A percentile compares a stretch with the other conserved stretches of the same genome.
Evolutionary conservation across 805 yeast species (phyloP).

Genomic region (Wickerhamiella kazuoi): DNA sequence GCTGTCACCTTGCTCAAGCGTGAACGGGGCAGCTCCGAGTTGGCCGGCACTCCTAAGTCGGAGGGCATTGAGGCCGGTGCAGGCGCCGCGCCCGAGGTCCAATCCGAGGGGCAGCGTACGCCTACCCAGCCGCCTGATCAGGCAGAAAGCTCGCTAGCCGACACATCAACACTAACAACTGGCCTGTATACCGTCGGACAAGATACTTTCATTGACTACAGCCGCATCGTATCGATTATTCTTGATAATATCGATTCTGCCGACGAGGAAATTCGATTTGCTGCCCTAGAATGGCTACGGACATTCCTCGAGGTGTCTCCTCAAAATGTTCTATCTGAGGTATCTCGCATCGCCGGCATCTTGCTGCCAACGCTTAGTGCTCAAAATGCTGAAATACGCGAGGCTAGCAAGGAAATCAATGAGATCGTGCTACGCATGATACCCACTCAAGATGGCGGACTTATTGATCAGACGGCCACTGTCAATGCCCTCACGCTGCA

Average conservation of each 20-base stretch:
- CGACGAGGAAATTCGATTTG: conserved; percentile 59
- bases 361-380: conserved; percentile 46
- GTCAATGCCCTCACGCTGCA: conserved; percentile 58
- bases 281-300: conserved; percentile 68
- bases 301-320: conserved; percentile 60
- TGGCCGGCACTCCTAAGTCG: not conserved
- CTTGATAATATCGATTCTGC: conserved; percentile 63
- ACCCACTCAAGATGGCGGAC: conserved; percentile 19
- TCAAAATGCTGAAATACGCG: conserved; percentile 30
- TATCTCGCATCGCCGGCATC: conserved; percentile 58
- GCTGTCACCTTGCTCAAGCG: conserved; percentile 46
- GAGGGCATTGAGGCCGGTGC: not conserved
- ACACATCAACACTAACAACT: conserved; percentile 1
- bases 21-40: not conserved
- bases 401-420: conserved; percentile 40
- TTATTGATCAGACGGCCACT: conserved; percentile 38
- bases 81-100: not conserved
- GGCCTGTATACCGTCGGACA: conserved; percentile 56
- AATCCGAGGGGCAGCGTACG: not conserved
- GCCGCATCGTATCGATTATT: conserved; percentile 62
- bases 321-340: conserved; percentile 48
- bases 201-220: conserved; percentile 63
- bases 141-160: not conserved
- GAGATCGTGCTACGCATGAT: conserved; percentile 37
- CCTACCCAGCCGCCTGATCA: not conserved